Evolutionary conservation across 768 basidiomycete species (phyloP).

Genomic region (Lactarius deliciosus): DNA sequence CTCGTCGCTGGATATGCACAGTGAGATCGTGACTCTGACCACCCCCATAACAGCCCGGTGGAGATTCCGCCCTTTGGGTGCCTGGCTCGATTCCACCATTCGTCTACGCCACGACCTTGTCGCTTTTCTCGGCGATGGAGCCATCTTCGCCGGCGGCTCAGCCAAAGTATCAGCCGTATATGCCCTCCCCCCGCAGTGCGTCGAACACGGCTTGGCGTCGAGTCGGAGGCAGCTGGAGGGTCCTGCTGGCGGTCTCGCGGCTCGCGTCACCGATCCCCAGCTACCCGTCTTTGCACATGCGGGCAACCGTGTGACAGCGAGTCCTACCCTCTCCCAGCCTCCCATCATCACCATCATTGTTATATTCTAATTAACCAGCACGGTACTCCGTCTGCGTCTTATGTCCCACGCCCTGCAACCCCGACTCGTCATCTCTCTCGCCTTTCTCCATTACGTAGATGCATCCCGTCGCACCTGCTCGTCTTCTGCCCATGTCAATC

Average conservation of each 20-base stretch:
- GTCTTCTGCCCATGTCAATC: too few relatives aligned
- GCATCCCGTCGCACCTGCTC: too few relatives aligned
- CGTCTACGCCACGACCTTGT: conserved; percentile 8
- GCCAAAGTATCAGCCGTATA: neutral
- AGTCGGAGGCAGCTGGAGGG: conserved; percentile 26
- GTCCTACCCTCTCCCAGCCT: too few relatives aligned
- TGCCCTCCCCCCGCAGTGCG: conserved; percentile 16
- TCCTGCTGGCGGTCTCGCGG: conserved; percentile 13
- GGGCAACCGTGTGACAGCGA: too few relatives aligned
- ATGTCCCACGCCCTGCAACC: too few relatives aligned
- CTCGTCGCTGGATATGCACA: neutral
- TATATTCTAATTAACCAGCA: too few relatives aligned
- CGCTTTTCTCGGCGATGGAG: neutral
- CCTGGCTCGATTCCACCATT: neutral
- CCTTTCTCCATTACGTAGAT: too few relatives aligned
- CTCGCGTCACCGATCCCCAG: too few relatives aligned
- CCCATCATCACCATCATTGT: too few relatives aligned
- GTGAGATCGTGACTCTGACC: neutral
- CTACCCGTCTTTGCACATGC: too few relatives aligned
- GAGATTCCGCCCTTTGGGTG: neutral
- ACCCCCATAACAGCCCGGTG: neutral
- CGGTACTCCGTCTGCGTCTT: too few relatives aligned
- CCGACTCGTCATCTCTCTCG: too few relatives aligned
- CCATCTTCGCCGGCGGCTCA: neutral
- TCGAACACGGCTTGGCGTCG: conserved; percentile 12